These are phyloP conservation scores for Trichoderma harzianum DNA, from an alignment of 2,329 filamentous ascomycete species.

Conservation along the genomic window DNA sequence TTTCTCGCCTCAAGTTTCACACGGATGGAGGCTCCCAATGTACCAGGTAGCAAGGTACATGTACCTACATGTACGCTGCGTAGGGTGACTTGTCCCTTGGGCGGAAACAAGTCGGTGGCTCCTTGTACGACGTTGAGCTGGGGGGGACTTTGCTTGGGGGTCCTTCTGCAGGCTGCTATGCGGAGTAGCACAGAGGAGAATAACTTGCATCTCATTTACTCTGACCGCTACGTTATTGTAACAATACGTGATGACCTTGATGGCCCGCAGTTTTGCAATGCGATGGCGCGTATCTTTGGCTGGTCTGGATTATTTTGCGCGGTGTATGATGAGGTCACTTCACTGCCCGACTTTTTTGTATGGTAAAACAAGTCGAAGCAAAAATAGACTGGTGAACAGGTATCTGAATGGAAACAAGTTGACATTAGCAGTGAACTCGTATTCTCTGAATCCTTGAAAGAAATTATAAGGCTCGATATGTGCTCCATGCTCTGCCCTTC, in stretches of 20 bases:
- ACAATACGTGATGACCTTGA: constrained; percentile 1
- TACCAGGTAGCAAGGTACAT: background rate
- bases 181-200: constrained; percentile 9
- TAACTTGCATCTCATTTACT: background rate
- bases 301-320: background rate
- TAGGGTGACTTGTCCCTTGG: background rate
- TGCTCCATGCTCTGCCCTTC: background rate
- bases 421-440: background rate
- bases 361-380: background rate
- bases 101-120: background rate
- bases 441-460: background rate
- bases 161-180: constrained; percentile 2
- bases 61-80: background rate
- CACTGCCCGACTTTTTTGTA: background rate
- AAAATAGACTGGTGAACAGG: background rate
- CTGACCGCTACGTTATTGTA: constrained; percentile 11
- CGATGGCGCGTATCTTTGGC: background rate
- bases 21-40: background rate
- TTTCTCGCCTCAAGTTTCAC: constrained; percentile 8
- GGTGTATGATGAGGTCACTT: background rate
- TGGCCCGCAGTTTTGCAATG: background rate
- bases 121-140: background rate
- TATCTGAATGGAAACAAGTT: background rate
- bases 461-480: background rate
- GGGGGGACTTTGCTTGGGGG: background rate